Percentiles rank a stretch among this genome's conserved stretches.
These are phyloP conservation scores for Ophiostoma himal-ulmi DNA, from an alignment of 2,329 filamentous ascomycete species.

Conservation along the genomic window DNA sequence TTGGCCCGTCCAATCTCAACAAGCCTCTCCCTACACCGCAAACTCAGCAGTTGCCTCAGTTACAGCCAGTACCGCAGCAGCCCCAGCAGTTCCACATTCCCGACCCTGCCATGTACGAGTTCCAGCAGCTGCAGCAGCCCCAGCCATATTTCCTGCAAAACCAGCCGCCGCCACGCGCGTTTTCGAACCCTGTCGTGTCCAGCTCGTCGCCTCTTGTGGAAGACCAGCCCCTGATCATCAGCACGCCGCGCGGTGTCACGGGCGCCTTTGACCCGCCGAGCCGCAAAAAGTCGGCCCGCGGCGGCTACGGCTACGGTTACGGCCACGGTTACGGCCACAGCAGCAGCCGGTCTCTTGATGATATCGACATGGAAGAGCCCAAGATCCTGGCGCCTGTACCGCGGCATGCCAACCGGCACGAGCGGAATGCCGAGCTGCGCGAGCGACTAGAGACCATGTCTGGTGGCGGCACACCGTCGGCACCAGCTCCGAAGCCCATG, in stretches of 20 bases:
- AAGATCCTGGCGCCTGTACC: conserved; percentile 48
- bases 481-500: conserved; percentile 13
- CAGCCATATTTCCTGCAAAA: conserved; percentile 14
- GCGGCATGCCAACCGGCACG: conserved; percentile 42
- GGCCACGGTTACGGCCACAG: not conserved
- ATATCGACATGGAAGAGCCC: conserved; percentile 6
- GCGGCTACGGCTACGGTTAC: not conserved
- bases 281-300: conserved; percentile 30
- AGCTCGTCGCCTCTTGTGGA: conserved; percentile 30
- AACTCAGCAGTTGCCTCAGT: not conserved
- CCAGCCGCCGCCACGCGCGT: conserved; percentile 21
- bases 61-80: conserved; percentile 23
- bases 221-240: conserved; percentile 55
- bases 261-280: conserved; percentile 47
- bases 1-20: conserved; percentile 10
- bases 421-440: conserved; percentile 36
- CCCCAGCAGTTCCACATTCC: not conserved
- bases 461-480: conserved; percentile 31
- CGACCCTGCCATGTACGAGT: conserved; percentile 19
- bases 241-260: conserved; percentile 50
- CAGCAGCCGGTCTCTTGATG: conserved; percentile 7
- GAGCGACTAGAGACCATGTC: conserved; percentile 53
- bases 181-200: conserved; percentile 25
- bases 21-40: conserved; percentile 11
- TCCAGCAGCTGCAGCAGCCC: conserved; percentile 26